Evolutionary conservation across 306 rosid species (phyloP), one percentile per base, ranked within the genome.

Genomic region (Acacia confusa): DNA sequence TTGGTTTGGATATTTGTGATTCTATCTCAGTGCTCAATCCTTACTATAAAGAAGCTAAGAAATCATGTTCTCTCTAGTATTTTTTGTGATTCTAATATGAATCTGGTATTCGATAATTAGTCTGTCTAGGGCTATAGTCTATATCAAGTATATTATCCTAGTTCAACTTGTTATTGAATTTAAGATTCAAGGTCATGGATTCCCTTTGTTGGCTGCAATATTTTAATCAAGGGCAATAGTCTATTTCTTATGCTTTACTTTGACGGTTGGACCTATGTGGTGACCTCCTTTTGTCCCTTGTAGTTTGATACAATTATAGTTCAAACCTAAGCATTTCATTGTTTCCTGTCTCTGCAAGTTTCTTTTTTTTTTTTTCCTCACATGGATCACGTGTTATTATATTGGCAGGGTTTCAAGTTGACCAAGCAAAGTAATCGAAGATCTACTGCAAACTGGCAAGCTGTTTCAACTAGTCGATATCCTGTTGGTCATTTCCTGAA

Each of bases 401-500:
- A 25, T 81, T 73, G 53, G 75, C 80, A 95, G 99, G 99, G 99
- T 27, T 88, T 92, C 80, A 95, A 92, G 79, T 65, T 94, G 82
- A 88, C 97, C 66, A 95, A 86, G 85, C 97, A 87, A 92, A 95
- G 99, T 84, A 87, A 61, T 81, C 84, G 85, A 94, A 91, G 98
- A 78, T 90, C 94, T 70, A 95, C 92, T 74, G 91, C 84, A 22
- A 93, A 86, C 87, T 95, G 99, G 99, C 91, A 82, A 81, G 99
- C 98, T 73, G 87, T 95, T 87, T 87, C 99, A 78, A 78, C 86
- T 72, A 92, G 80, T 81, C 94, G 99, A 64, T 92, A 95, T 88
- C 97, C 99, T 76, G 53, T 95, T 32, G 98, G 97, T 72, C 99
- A 87, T 86, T 92, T 88, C 85, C 78, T 95, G 96, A 89, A 93